Evolutionary conservation across 148 eudicot genomes (phyloP).

Genomic region (Rhododendron griersonianum): DNA sequence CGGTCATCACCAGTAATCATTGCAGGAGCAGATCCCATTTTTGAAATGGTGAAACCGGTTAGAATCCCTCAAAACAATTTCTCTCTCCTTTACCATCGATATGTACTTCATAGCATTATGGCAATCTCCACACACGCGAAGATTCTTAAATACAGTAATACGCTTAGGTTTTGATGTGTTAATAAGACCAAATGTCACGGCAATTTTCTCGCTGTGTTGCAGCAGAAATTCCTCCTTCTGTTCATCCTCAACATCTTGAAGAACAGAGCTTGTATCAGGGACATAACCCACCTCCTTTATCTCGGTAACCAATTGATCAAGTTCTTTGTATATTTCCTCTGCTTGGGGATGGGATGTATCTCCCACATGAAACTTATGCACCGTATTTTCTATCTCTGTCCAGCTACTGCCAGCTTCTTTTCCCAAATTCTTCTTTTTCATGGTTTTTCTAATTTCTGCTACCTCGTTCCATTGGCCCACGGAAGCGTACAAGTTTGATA

Average conservation of each 20-base stretch:
- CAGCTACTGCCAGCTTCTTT: slow-evolving; percentile 45
- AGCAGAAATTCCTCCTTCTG: slow-evolving; percentile 36
- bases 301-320: too few species aligned
- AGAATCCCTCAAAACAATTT: slow-evolving; percentile 55
- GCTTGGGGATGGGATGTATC: too few species aligned
- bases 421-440: slow-evolving; percentile 53
- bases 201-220: slow-evolving; percentile 74
- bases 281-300: too few species aligned
- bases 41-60: slow-evolving; percentile 61
- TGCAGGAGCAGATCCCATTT: slow-evolving; percentile 58
- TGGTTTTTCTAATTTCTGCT: slow-evolving; percentile 33
- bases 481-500: slow-evolving; percentile 31
- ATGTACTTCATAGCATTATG: slow-evolving; percentile 60
- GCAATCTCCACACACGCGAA: slow-evolving; percentile 60
- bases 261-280: too few species aligned
- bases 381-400: too few species aligned
- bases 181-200: slow-evolving; percentile 71
- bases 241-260: too few species aligned
- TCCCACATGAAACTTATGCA: too few species aligned
- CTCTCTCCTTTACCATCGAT: slow-evolving; percentile 47
- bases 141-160: slow-evolving; percentile 53
- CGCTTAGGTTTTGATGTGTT: slow-evolving; percentile 43
- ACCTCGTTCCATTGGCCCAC: slow-evolving; percentile 47
- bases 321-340: too few species aligned
- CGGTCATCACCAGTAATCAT: slow-evolving; percentile 49